These are phyloP conservation scores for Pinus tabuliformis DNA, from an alignment of 75 land plant species.

Conservation along the genomic window DNA sequence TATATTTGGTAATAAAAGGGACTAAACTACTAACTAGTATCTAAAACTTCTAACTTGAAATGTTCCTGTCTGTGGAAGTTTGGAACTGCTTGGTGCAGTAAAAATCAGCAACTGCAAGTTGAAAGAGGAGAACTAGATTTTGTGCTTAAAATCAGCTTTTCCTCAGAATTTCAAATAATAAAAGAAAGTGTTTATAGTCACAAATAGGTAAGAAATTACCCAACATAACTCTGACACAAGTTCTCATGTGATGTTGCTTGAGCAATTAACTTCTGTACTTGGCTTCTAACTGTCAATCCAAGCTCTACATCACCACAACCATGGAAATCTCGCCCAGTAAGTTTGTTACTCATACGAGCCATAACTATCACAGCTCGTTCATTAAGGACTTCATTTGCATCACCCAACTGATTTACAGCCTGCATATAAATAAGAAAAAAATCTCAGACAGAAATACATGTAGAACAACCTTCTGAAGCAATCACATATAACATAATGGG, in stretches of 20 bases:
- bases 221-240: constrained; percentile 97
- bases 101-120: no score
- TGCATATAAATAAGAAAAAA: constrained; percentile 20
- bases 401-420: constrained; percentile 97
- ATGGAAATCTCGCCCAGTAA: constrained; percentile 91
- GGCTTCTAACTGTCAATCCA: constrained; percentile 76
- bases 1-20: no score
- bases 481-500: neutral
- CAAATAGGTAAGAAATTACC: constrained; percentile 40
- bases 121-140: no score
- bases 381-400: constrained; percentile 98
- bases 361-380: constrained; percentile 97
- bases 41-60: no score
- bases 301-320: constrained; percentile 65
- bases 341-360: constrained; percentile 97
- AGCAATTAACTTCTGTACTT: constrained; percentile 83
- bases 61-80: no score
- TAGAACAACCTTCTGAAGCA: neutral
- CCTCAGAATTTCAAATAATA: no score
- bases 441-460: neutral
- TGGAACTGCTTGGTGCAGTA: no score
- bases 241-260: constrained; percentile 97
- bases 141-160: no score
- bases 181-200: no score
- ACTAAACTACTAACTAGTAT: no score